phyloP scores from a whole-genome alignment of 306 rosid genomes.

The Castanea crenata region DNA sequence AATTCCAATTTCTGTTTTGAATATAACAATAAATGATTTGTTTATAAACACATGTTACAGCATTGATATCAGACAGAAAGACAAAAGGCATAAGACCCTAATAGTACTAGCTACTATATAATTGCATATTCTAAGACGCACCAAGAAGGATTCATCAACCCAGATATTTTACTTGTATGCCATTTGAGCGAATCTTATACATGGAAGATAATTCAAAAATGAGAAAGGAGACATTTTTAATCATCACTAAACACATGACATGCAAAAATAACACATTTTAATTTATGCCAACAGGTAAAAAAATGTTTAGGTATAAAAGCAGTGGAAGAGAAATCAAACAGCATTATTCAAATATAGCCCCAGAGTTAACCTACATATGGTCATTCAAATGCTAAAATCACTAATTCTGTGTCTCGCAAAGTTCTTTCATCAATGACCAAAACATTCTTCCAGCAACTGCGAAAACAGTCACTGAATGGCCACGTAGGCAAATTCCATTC shows the following conservation, averaged over 20 bases:
- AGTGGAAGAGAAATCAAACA: background rate
- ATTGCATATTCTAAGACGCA: background rate
- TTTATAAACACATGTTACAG: background rate
- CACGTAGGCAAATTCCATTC: background rate
- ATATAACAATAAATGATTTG: background rate
- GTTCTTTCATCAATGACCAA: background rate
- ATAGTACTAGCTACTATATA: background rate
- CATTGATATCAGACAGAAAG: background rate
- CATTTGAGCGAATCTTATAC: background rate
- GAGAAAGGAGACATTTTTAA: background rate
- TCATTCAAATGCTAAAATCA: background rate
- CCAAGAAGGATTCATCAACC: background rate
- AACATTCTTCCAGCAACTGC: background rate
- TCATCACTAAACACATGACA: background rate
- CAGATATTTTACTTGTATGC: background rate
- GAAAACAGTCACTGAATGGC: background rate
- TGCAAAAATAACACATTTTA: background rate
- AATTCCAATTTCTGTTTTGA: background rate
- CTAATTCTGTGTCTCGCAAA: background rate
- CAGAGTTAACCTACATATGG: background rate
- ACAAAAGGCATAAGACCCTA: background rate
- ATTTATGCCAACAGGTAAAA: background rate
- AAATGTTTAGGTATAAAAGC: background rate
- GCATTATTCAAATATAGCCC: background rate
- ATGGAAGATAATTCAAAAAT: background rate